Evolutionary conservation across 495 filamentous ascomycete species (phyloP).

Genomic region (Aspergillus asperescens): DNA sequence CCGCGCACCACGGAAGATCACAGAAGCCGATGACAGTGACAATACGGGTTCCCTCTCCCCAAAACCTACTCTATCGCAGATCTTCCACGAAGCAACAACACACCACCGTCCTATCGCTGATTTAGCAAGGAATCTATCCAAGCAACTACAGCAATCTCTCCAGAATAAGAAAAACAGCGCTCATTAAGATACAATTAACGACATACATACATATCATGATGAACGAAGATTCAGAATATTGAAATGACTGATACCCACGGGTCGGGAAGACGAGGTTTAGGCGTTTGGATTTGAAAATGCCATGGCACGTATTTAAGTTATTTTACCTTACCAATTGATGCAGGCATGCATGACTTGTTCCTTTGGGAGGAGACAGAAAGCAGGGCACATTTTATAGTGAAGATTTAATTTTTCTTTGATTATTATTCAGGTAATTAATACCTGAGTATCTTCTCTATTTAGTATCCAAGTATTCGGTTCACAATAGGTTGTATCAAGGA

Average conservation of each 20-base stretch:
- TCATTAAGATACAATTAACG: neutral
- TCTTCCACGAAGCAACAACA: conserved; percentile 26
- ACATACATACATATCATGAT: neutral
- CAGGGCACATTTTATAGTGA: no score
- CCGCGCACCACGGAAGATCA: neutral
- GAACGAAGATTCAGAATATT: neutral
- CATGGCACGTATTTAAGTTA: no score
- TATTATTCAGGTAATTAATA: neutral
- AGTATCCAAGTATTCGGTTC: neutral
- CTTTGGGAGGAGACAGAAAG: no score
- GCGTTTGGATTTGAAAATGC: no score
- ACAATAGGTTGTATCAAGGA: neutral
- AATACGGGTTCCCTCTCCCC: neutral
- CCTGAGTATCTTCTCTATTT: neutral
- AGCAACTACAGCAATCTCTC: conserved; percentile 15
- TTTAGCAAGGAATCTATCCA: conserved; percentile 18
- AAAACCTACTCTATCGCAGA: neutral
- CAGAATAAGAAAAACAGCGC: conserved; percentile 12
- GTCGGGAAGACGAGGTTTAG: neutral
- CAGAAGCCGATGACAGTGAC: neutral
- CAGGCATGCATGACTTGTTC: neutral
- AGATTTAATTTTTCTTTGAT: neutral
- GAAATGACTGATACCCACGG: neutral
- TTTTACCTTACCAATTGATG: no score
- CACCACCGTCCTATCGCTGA: conserved; percentile 27